Evolutionary conservation across 2,329 filamentous ascomycete genomes (phyloP).

Genomic region (Ophiostoma perfectum): DNA sequence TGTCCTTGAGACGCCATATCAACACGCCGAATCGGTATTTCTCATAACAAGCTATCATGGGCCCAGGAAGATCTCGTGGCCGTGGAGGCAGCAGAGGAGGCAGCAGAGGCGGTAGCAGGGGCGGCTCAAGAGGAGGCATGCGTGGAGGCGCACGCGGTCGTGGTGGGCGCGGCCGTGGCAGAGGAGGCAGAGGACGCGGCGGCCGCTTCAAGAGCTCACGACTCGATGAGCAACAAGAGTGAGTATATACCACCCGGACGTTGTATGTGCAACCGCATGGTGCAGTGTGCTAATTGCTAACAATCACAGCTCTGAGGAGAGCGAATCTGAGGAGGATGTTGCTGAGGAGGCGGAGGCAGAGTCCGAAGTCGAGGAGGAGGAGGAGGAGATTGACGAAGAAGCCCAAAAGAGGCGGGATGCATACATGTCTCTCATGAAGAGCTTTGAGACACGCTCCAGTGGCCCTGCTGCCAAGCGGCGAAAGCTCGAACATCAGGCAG

Average conservation of each 20-base stretch:
- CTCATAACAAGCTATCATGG: constrained; percentile 31
- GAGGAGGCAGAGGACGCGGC: constrained; percentile 30
- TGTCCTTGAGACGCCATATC: not conserved
- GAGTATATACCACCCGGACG: constrained; percentile 25
- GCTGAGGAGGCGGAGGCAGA: constrained; percentile 26
- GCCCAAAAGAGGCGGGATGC: constrained; percentile 38
- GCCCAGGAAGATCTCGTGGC: constrained; percentile 32
- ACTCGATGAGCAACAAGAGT: constrained; percentile 43
- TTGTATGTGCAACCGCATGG: no score
- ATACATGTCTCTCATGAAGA: constrained; percentile 56
- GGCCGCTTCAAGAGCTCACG: constrained; percentile 44
- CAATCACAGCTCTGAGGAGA: constrained; percentile 15
- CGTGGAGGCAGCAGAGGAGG: constrained; percentile 33
- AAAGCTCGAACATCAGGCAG: constrained; percentile 44
- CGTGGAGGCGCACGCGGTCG: constrained; percentile 17
- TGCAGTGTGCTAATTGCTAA: constrained; percentile 3
- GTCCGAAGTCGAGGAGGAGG: constrained; percentile 39
- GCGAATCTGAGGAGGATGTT: constrained; percentile 17
- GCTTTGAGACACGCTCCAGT: constrained; percentile 44
- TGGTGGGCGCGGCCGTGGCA: constrained; percentile 29
- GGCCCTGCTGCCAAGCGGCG: constrained; percentile 50
- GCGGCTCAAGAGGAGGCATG: constrained; percentile 30
- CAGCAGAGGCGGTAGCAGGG: constrained; percentile 26
- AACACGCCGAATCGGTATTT: not conserved
- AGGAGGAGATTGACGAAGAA: constrained; percentile 45